A percentile compares a stretch with the other conserved stretches of the same genome.
Conservation (phyloP, 2,329 filamentous ascomycete genomes). For the Trichoderma cornu-damae region DNA sequence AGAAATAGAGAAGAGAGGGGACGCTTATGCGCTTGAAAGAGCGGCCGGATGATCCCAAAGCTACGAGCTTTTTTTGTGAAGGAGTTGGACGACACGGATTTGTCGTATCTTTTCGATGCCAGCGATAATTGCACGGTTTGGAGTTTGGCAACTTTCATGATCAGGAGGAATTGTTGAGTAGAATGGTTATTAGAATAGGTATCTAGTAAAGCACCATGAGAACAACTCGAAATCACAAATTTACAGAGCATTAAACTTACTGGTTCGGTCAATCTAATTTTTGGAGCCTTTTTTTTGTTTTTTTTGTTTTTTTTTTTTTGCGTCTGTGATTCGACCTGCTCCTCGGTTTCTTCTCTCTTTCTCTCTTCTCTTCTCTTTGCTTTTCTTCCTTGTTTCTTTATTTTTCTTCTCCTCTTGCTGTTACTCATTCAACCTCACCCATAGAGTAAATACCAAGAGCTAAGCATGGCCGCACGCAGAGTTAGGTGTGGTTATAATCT, state of each 20-base stretch:
- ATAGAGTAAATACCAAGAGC: no score
- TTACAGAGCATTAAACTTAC: not conserved
- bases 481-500: no score
- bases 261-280: not conserved
- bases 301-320: not conserved
- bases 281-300: no score
- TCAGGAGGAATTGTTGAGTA: not conserved
- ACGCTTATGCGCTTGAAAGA: not conserved
- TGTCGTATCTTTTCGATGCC: not conserved
- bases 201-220: not conserved
- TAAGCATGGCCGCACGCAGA: no score
- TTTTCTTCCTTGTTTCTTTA: not conserved
- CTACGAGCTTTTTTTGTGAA: not conserved
- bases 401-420: not conserved
- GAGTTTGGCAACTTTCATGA: not conserved
- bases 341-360: not conserved
- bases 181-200: not conserved
- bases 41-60: not conserved
- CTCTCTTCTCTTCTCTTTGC: no score
- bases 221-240: not conserved
- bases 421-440: no score
- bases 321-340: not conserved
- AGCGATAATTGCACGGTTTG: conserved; percentile 7
- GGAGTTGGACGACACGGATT: not conserved
- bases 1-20: not conserved